Evolutionary conservation across 2,329 filamentous ascomycete genomes (phyloP), one percentile per base, ranked within the genome.

Genomic region (Penicillium sp.): DNA sequence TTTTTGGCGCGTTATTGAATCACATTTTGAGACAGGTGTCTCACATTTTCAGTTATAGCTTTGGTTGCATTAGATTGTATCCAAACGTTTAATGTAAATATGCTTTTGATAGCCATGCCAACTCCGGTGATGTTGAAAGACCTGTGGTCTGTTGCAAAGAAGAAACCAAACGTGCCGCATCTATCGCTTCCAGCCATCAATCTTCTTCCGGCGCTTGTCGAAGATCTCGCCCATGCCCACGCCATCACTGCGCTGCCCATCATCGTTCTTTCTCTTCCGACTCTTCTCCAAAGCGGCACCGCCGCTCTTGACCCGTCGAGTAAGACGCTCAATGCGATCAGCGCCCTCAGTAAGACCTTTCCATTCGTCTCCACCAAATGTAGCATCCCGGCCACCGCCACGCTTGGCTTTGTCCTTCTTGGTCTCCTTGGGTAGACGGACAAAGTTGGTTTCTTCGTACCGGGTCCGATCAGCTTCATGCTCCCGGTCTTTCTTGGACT

Each of bases 311-410:
- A 83, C 88, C 65, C 81, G 81, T 70, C 82, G 83, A 6, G 91
- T 96, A 64, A 95, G 75, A 54, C 84, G 79, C 60, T 90, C 86
- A 70, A 96, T 95, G 39, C 92, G 80, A 71, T 95, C 89, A 44
- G 91, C 81, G 6, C 90, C 89, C 66, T 91, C 86, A 49, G 88
- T 89, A 39, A 98, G 75, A 24, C 87, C 84, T 56, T 86, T 82
- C 89, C 90, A 97, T 66, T 97, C 93, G 72, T 97, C 93, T 44
- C 93, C 93, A 54, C 92, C 92, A 72, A 88, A 96, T 70, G 78
- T 84, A 72, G 62, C 74, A 66, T 76, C 71, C 49, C 63, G 62
- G 29, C 69, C 66, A 31, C 69, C 67, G 32, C 71, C 69, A 67
- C 81, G 83, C 75, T 87, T 86, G 42, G 82, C 80, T 50, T 77